Conservation (phyloP, 768 basidiomycete genomes). For the Sistotremastrum suecicum region DNA sequence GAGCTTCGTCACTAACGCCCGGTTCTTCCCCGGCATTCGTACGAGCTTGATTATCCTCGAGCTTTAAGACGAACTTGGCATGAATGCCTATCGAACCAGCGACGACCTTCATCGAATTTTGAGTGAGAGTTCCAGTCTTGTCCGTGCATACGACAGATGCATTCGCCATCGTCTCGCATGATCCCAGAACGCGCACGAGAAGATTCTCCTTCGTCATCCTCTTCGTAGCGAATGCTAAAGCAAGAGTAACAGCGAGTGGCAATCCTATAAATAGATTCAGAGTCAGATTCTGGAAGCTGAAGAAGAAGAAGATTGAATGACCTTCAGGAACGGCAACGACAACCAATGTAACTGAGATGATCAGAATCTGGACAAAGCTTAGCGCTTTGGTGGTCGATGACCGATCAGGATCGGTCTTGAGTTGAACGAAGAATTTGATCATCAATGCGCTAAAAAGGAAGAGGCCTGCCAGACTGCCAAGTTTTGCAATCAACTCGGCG, state of each 20-base stretch:
- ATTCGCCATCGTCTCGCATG: conserved; percentile 98
- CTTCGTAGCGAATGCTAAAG: conserved; percentile 92
- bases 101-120: conserved; percentile 92
- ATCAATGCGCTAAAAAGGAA: conserved; percentile 72
- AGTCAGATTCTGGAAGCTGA: conserved; percentile 4
- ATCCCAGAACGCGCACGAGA: conserved; percentile 87
- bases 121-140: conserved; percentile 93
- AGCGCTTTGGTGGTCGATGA: conserved; percentile 75
- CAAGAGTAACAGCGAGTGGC: conserved; percentile 90
- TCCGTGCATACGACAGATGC: conserved; percentile 92
- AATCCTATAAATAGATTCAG: conserved; percentile 36
- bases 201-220: conserved; percentile 96
- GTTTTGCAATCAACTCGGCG: conserved; percentile 92
- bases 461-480: conserved; percentile 71
- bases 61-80: conserved; percentile 78
- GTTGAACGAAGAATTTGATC: conserved; percentile 90
- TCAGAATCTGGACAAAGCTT: conserved; percentile 82
- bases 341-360: conserved; percentile 86
- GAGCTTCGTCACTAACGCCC: conserved; percentile 10
- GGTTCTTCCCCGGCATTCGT: conserved; percentile 53
- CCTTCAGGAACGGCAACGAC: conserved; percentile 86
- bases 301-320: conserved; percentile 8
- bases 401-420: conserved; percentile 49
- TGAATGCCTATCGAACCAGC: conserved; percentile 91
- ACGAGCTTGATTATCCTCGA: conserved; percentile 56